Evolutionary conservation across 805 yeast genomes (phyloP).

Genomic region (Lipomyces starkeyi): DNA sequence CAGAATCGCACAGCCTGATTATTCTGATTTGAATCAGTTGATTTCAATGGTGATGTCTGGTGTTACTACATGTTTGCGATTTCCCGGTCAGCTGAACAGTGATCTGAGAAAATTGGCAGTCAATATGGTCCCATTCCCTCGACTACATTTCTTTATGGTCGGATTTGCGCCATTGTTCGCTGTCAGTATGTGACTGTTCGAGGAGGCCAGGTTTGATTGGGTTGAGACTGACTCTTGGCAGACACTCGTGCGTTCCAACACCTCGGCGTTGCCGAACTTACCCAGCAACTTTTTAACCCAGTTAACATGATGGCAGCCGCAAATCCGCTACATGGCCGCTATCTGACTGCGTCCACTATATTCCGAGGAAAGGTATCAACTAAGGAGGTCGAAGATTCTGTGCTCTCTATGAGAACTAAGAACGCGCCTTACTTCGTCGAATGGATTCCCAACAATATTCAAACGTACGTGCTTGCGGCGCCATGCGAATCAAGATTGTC

Average conservation of each 20-base stretch:
- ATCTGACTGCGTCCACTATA: constrained; percentile 90
- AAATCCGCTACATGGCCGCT: constrained; percentile 88
- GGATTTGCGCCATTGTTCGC: constrained; percentile 93
- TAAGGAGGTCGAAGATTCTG: constrained; percentile 93
- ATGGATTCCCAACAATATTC: constrained; percentile 96
- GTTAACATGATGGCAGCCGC: constrained; percentile 96
- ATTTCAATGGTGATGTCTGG: constrained; percentile 95
- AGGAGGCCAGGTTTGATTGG: background rate
- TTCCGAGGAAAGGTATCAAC: constrained; percentile 92
- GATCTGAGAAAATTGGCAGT: constrained; percentile 93
- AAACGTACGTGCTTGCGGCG: constrained; percentile 52
- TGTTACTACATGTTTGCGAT: constrained; percentile 90
- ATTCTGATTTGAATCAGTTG: constrained; percentile 77
- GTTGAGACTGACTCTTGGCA: constrained; percentile 38
- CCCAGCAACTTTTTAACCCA: constrained; percentile 92
- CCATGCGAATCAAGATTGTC: background rate
- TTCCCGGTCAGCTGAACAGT: constrained; percentile 93
- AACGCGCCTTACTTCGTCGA: constrained; percentile 86
- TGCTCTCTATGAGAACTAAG: constrained; percentile 81
- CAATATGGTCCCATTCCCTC: constrained; percentile 92
- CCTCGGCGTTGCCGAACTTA: constrained; percentile 85
- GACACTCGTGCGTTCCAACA: constrained; percentile 84
- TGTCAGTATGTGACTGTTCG: constrained; percentile 34
- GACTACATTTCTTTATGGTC: constrained; percentile 93
- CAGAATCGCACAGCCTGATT: constrained; percentile 78